Base-by-base conservation (phyloP, 2,329 filamentous ascomycete genomes). In the Penicillium sp. region DNA sequence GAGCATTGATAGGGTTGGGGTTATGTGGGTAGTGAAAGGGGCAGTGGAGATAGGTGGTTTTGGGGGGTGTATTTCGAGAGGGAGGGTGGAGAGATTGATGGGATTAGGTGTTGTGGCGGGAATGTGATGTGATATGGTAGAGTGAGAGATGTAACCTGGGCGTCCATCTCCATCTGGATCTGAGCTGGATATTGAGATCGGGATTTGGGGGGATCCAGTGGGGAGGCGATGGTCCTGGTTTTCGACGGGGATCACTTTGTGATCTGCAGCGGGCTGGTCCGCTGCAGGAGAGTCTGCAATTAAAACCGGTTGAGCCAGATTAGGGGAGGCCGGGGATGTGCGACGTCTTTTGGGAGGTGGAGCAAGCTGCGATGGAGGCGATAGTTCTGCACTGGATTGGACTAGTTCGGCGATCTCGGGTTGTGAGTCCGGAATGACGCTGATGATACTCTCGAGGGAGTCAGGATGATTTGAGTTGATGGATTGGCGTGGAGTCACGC, bases 1-100 rank as follows among this genome's bases (percentile, higher is more conserved):
- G 1, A 90, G 76, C 61, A 81, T 78, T 9, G 74, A 65, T 18
- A 89, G 76, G 3, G 78, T 75, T 11, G 74, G 71, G 0, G 88
- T 88, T 39, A 89, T 70, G 40, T 90, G 75, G 34, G 81, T 80
- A 57, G 58, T 69, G 47, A 89, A 71, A 2, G 72, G 64, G 2
- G 56, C 61, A 16, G 74, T 71, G 4, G 80, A 81, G 1, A 81
- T 75, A 4, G 78, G 69, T 0, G 88, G 87, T 0, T 78, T 79
- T 0, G 82, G 80, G 0, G 86, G 74, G 3, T 74, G 72, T 46
- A 89, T 83, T 59, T 70, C 57, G 37, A 71, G 55, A 6, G 74
- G 74, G n/a, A 73, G 64, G 5, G 55, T 35, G 22, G 58, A 43
- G 26, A 65, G 55, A 22, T 35, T 14, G 32, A 31, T 14, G 5